Evolutionary conservation across 805 yeast genomes (phyloP), one percentile per base, ranked within the genome.

Genomic region (Candida stauntonica): DNA sequence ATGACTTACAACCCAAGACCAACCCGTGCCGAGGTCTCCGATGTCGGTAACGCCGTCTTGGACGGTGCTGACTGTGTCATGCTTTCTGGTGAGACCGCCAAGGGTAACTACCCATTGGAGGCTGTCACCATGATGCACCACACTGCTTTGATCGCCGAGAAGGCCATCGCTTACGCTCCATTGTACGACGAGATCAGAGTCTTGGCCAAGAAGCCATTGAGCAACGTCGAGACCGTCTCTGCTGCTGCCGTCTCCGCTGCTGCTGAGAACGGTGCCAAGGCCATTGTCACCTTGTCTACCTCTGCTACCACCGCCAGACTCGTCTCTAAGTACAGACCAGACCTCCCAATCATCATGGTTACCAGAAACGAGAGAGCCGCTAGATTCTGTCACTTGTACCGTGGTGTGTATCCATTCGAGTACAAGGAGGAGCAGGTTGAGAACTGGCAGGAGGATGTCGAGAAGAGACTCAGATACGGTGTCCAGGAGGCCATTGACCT

Each of bases 51-150:
- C 71, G 99, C 99, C 57, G 86, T 93, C 54, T 78, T 93, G 64
- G 99, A 93, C 63, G 99, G 99, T 72, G 97, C 98, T 61, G 99
- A 93, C 75, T 93, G 99, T 85, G 98, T 93, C 65, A 93, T 93
- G 99, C 79, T 93, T 66, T 85, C 95, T 42, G 99, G 99, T 67
- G 99, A 93, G 76, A 93, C 99, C 58, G 99, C 99, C 62, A 93
- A 93, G 81, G 99, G 99, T 76, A 80, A 81, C 77, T 93, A 93
- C 77, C 99, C 99, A 66, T 68, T 81, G 49, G 95, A 93, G 75
- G 96, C 99, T 48, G 99, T 93, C 51, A 76, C 89, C 54, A 89
- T 93, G 89, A 93, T 93, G 99, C 96, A 89, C 73, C 91, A 89
- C 77, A 93, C 97, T 50, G 80, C 94, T 61, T 69, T 91, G 61